Conservation (phyloP, 2,329 filamentous ascomycete species). For the Pleurostoma richardsiae region DNA sequence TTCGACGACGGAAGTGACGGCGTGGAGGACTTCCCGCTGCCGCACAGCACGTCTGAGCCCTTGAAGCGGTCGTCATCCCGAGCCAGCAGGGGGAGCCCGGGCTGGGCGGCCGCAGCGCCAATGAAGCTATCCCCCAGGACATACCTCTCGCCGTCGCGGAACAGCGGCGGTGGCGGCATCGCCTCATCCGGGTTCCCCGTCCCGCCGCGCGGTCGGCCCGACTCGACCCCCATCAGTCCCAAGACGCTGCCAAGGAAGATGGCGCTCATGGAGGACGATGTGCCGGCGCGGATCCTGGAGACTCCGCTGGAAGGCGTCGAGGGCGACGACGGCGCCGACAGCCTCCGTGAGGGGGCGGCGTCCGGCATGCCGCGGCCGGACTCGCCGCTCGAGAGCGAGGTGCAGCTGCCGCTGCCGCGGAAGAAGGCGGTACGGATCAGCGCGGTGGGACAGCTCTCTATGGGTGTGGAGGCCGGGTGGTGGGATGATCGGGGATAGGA, state of each 20-base stretch:
- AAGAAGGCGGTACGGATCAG: conserved; percentile 28
- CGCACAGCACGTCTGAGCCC: conserved; percentile 6
- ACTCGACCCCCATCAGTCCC: not conserved
- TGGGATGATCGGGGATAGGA: conserved; percentile 13
- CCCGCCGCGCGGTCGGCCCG: not conserved
- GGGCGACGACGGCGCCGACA: conserved; percentile 8
- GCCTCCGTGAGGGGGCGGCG: conserved; percentile 2
- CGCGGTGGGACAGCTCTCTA: conserved; percentile 22
- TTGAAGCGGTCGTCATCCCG: conserved; percentile 7
- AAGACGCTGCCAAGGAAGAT: not conserved
- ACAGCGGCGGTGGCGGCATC: not conserved
- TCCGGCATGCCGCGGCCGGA: conserved; percentile 21
- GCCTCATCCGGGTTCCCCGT: not conserved
- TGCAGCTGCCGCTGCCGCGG: conserved; percentile 16
- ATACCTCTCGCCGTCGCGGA: not conserved
- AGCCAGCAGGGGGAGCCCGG: conserved; percentile 1
- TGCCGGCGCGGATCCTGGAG: conserved; percentile 8
- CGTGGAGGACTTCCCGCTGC: conserved; percentile 6
- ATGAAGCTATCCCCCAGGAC: no score
- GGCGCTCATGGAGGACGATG: not conserved
- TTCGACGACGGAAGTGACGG: conserved; percentile 12
- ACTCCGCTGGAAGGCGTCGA: conserved; percentile 10
- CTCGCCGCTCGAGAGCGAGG: conserved; percentile 17
- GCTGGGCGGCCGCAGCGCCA: conserved; percentile 3
- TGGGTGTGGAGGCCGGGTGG: conserved; percentile 17